A percentile compares a stretch with the other conserved stretches of the same genome.
phyloP scores from a whole-genome alignment of 257 asterid genomes.

The Solanum sparsipilum region DNA sequence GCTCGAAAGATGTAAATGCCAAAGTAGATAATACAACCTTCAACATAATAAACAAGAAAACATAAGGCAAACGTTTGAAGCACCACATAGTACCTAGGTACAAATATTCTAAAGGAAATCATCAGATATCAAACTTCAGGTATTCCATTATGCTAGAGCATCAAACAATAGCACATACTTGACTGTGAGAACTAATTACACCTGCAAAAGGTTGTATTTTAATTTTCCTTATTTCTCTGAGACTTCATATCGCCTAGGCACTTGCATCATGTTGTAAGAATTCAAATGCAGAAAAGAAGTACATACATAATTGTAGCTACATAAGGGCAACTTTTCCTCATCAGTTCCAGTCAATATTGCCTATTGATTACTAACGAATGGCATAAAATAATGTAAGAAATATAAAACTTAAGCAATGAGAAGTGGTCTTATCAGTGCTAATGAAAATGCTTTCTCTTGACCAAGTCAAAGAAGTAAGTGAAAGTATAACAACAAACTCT shows the following conservation, averaged over 20 bases:
- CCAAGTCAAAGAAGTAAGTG: background rate
- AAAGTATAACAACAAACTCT: background rate
- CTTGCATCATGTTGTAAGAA: background rate
- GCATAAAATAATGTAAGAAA: background rate
- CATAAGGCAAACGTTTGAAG: background rate
- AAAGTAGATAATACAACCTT: constrained; percentile 88
- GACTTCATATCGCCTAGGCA: background rate
- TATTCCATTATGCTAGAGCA: background rate
- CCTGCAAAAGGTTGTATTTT: background rate
- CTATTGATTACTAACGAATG: background rate
- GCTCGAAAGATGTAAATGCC: constrained; percentile 96
- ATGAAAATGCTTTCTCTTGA: background rate
- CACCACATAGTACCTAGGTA: background rate
- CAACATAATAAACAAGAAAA: constrained; percentile 13
- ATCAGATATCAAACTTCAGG: background rate
- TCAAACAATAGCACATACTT: background rate
- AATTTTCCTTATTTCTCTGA: background rate
- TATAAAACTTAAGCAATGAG: background rate
- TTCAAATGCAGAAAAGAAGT: background rate
- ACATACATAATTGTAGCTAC: background rate
- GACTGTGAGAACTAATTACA: background rate
- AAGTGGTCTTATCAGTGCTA: background rate
- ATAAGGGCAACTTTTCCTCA: background rate
- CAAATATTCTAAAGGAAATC: background rate
- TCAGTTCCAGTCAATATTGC: background rate